Conservation (phyloP, 805 yeast species). For the Teunomyces aglyptinius region DNA sequence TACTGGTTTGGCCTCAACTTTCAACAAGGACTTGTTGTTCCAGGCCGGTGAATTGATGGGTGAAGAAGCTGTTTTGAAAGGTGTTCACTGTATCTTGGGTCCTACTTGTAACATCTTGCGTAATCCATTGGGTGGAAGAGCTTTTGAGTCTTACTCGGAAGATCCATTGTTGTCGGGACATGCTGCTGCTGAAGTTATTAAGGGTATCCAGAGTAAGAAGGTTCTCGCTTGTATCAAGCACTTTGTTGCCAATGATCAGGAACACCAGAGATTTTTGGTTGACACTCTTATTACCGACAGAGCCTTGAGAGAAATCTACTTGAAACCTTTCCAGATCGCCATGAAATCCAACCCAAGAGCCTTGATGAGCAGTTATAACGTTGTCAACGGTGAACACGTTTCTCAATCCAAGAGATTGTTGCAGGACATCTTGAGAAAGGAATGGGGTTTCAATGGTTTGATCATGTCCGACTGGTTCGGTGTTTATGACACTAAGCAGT, state of each 20-base stretch:
- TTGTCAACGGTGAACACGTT: conserved; percentile 59
- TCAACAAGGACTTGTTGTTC: conserved; percentile 48
- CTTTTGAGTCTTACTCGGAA: conserved; percentile 61
- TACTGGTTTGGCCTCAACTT: conserved; percentile 57
- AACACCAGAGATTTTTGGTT: conserved; percentile 49
- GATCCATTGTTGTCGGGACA: conserved; percentile 53
- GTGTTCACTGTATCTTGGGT: conserved; percentile 50
- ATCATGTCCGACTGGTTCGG: conserved; percentile 69
- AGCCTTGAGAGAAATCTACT: conserved; percentile 63
- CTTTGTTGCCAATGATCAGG: conserved; percentile 62
- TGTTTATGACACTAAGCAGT: conserved; percentile 44
- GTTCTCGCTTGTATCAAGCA: conserved; percentile 61
- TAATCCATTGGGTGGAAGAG: conserved; percentile 60
- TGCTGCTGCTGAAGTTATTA: conserved; percentile 48
- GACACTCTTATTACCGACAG: conserved; percentile 54
- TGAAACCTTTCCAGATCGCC: conserved; percentile 63
- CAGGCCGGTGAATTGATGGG: conserved; percentile 55
- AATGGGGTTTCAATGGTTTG: conserved; percentile 58
- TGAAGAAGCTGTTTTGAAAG: conserved; percentile 52
- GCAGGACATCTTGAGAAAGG: conserved; percentile 47
- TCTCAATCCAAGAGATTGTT: conserved; percentile 46
- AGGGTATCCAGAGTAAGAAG: conserved; percentile 53
- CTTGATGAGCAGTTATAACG: conserved; percentile 64
- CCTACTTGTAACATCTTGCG: conserved; percentile 52
- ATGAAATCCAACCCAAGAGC: conserved; percentile 51